Conservation (phyloP, 202 grass and related monocot species). For the Elaeis oleifera region DNA sequence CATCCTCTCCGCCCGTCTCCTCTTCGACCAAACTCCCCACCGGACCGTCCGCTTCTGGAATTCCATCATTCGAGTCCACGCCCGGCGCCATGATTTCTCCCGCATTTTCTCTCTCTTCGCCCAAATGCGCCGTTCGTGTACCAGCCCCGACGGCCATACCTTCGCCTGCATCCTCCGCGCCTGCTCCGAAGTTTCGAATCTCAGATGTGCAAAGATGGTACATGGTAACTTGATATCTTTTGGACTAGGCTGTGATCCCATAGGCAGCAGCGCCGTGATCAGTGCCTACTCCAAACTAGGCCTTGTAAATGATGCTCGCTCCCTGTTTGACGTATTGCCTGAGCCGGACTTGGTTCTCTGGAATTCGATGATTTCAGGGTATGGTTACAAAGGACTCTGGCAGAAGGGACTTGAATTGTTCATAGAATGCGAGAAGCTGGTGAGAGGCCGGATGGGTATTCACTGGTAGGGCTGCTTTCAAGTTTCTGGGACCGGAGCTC, state of each 20-base stretch:
- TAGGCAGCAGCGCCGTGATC: slow-evolving; percentile 7
- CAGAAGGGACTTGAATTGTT: slow-evolving; percentile 34
- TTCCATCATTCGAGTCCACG: slow-evolving; percentile 21
- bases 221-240: slow-evolving; percentile 15
- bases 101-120: slow-evolving; percentile 25
- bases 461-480: slow-evolving; percentile 49
- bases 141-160: slow-evolving; percentile 36
- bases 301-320: slow-evolving; percentile 26
- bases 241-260: slow-evolving; percentile 13
- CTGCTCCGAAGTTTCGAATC: slow-evolving; percentile 35
- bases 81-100: slow-evolving; percentile 6
- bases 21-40: slow-evolving; percentile 38
- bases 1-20: slow-evolving; percentile 28
- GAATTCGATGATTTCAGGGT: slow-evolving; percentile 57
- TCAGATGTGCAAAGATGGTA: slow-evolving; percentile 7
- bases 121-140: slow-evolving; percentile 29
- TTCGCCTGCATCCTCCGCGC: slow-evolving; percentile 61
- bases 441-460: slow-evolving; percentile 41
- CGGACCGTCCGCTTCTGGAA: slow-evolving; percentile 14
- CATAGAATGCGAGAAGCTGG: slow-evolving; percentile 27
- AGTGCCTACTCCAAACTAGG: slow-evolving; percentile 36
- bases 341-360: slow-evolving; percentile 43
- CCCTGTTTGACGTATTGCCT: slow-evolving; percentile 31
- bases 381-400: slow-evolving; percentile 44
- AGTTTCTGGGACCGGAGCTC: slow-evolving; percentile 31